Evolutionary conservation across 2,329 filamentous ascomycete genomes (phyloP).

Genomic region (Xylariaceae sp.): DNA sequence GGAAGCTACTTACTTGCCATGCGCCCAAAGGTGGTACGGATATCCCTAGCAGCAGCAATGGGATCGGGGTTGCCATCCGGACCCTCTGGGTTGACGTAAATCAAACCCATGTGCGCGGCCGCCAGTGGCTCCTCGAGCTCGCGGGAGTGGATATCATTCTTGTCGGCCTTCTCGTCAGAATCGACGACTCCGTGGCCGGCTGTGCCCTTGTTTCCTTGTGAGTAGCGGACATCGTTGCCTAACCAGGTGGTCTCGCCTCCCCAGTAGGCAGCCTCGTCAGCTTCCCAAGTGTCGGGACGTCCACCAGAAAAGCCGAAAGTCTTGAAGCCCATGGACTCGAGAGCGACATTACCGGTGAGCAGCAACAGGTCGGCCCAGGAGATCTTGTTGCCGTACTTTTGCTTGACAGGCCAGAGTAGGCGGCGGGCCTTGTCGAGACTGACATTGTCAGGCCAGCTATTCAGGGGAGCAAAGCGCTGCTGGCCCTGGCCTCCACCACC

Average conservation of each 20-base stretch:
- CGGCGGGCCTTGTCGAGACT: conserved; percentile 76
- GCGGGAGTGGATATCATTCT: conserved; percentile 51
- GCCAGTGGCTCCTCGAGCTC: conserved; percentile 65
- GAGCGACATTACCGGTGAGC: conserved; percentile 70
- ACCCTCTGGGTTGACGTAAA: conserved; percentile 79
- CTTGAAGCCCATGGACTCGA: conserved; percentile 72
- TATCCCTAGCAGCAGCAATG: conserved; percentile 64
- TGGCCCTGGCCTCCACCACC: conserved; percentile 71
- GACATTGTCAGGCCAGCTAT: conserved; percentile 79
- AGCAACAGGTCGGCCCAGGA: conserved; percentile 74
- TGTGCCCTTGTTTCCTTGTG: conserved; percentile 43
- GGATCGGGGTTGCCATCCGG: conserved; percentile 70
- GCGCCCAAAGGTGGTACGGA: conserved; percentile 68
- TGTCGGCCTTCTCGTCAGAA: conserved; percentile 29
- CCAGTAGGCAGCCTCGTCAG: conserved; percentile 75
- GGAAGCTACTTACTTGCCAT: conserved; percentile 54
- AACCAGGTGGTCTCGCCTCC: conserved; percentile 71
- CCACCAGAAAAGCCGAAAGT: conserved; percentile 71
- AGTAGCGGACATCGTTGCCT: conserved; percentile 69
- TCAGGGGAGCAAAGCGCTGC: conserved; percentile 76
- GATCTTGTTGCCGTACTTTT: conserved; percentile 79
- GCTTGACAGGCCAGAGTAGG: conserved; percentile 76
- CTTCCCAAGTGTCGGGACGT: conserved; percentile 68
- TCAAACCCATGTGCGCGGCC: conserved; percentile 70
- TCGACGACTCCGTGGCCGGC: conserved; percentile 28